Evolutionary conservation across 768 basidiomycete genomes (phyloP).

Genomic region (Paxillus involutus): DNA sequence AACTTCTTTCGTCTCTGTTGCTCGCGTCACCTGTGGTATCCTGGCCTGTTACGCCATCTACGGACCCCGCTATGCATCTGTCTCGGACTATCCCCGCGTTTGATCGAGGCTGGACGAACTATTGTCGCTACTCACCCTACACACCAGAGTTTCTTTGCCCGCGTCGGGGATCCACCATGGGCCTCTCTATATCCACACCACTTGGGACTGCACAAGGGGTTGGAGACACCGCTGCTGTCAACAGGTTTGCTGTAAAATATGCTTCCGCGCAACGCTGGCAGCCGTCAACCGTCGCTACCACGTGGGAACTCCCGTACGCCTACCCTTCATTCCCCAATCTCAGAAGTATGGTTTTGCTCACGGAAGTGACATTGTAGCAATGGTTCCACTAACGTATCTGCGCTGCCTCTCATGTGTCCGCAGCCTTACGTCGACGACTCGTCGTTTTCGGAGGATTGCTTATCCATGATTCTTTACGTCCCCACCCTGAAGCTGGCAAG

Average conservation of each 20-base stretch:
- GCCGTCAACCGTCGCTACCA: conserved; percentile 49
- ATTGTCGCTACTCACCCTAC: conserved; percentile 19
- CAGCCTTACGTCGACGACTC: conserved; percentile 54
- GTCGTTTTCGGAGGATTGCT: conserved; percentile 72
- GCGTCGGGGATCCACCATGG: conserved; percentile 24
- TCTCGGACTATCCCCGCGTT: conserved; percentile 25
- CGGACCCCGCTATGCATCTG: conserved; percentile 12
- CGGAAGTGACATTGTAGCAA: conserved; percentile 37
- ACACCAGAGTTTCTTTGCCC: conserved; percentile 43
- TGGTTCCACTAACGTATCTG: conserved; percentile 47
- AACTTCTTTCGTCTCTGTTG: conserved; percentile 29
- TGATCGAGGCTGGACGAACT: background rate
- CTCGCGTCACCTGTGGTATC: conserved; percentile 30
- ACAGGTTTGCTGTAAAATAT: conserved; percentile 67
- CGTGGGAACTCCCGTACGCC: conserved; percentile 65
- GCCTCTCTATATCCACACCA: conserved; percentile 40
- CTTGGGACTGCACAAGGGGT: conserved; percentile 59
- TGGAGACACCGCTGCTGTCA: conserved; percentile 45
- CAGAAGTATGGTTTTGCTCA: background rate
- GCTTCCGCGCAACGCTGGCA: conserved; percentile 63
- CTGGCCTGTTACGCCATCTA: conserved; percentile 22
- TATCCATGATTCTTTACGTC: conserved; percentile 75
- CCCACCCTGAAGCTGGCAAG: conserved; percentile 40
- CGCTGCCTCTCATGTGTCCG: conserved; percentile 70
- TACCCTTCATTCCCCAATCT: too few relatives aligned